These are phyloP conservation scores for Postia placenta DNA, from an alignment of 768 basidiomycete genomes.

Conservation along the genomic window DNA sequence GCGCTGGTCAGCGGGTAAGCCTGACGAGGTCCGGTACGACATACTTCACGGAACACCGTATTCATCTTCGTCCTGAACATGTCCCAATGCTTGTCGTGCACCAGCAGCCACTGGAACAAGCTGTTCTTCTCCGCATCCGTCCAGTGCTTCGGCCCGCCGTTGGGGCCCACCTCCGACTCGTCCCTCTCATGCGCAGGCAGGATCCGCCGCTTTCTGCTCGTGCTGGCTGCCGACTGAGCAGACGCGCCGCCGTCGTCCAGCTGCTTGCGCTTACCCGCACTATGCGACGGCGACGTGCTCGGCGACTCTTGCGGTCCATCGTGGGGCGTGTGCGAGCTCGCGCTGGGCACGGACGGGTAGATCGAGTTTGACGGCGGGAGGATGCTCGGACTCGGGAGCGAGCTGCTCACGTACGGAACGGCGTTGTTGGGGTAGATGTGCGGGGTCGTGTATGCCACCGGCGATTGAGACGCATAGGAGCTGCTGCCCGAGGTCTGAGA, in stretches of 20 bases:
- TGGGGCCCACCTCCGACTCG: conserved; percentile 14
- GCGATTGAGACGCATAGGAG: conserved; percentile 8
- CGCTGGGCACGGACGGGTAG: not conserved
- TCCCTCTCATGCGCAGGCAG: conserved; percentile 1
- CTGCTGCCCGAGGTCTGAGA: conserved; percentile 2
- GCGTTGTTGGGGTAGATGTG: conserved; percentile 13
- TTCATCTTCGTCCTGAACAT: conserved; percentile 75
- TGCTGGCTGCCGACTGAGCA: not conserved
- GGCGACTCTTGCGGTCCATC: not conserved
- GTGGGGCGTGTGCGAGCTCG: not conserved
- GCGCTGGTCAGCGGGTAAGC: conserved; percentile 1
- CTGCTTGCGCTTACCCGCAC: conserved; percentile 13
- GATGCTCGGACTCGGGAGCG: conserved; percentile 3
- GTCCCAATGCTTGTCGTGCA: conserved; percentile 75
- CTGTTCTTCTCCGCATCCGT: conserved; percentile 78
- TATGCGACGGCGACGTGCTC: not conserved
- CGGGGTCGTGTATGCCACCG: not conserved
- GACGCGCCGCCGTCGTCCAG: not conserved
- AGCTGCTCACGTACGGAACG: conserved; percentile 7
- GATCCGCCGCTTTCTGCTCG: conserved; percentile 7
- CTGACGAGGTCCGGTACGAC: conserved; percentile 5
- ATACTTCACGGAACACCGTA: conserved; percentile 73
- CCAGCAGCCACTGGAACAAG: conserved; percentile 76
- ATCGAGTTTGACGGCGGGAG: conserved; percentile 4
- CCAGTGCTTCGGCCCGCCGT: conserved; percentile 74